These are phyloP conservation scores for Chlorencoelia australis DNA, from an alignment of 2,329 filamentous ascomycete genomes.

Conservation along the genomic window DNA sequence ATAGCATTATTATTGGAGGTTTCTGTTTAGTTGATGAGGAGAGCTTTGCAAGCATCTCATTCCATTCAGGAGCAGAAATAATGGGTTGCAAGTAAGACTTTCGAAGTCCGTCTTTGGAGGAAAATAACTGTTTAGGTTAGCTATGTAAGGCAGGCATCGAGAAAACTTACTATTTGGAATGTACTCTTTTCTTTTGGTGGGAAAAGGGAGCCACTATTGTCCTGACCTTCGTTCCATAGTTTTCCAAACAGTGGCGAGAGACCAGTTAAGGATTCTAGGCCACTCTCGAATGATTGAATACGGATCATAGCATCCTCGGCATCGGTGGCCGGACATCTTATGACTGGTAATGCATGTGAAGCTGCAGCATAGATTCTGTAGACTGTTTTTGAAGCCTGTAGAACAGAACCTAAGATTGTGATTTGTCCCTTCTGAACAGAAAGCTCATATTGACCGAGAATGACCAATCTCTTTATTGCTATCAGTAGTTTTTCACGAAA, in stretches of 20 bases:
- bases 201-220: conserved; percentile 7
- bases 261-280: conserved; percentile 42
- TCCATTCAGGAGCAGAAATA: conserved; percentile 49
- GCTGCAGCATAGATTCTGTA: conserved; percentile 56
- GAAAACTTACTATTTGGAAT: conserved; percentile 39
- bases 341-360: conserved; percentile 59
- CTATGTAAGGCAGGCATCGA: not conserved
- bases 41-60: conserved; percentile 31
- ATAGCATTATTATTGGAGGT: conserved; percentile 43
- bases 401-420: conserved; percentile 53
- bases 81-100: conserved; percentile 42
- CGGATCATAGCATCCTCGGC: conserved; percentile 44
- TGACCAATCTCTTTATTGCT: conserved; percentile 43
- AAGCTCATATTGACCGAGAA: conserved; percentile 61
- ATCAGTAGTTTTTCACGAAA: conserved; percentile 9
- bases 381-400: conserved; percentile 38
- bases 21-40: conserved; percentile 27
- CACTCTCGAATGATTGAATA: conserved; percentile 38
- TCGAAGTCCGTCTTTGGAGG: conserved; percentile 42
- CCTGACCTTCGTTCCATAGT: conserved; percentile 48
- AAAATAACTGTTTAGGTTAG: conserved; percentile 38
- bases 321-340: conserved; percentile 39
- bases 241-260: conserved; percentile 57
- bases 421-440: conserved; percentile 50
- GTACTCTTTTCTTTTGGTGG: conserved; percentile 25